These are phyloP conservation scores for Pythium pectinolyticum DNA, from an alignment of 352 stramenopile genomes.

Conservation along the genomic window DNA sequence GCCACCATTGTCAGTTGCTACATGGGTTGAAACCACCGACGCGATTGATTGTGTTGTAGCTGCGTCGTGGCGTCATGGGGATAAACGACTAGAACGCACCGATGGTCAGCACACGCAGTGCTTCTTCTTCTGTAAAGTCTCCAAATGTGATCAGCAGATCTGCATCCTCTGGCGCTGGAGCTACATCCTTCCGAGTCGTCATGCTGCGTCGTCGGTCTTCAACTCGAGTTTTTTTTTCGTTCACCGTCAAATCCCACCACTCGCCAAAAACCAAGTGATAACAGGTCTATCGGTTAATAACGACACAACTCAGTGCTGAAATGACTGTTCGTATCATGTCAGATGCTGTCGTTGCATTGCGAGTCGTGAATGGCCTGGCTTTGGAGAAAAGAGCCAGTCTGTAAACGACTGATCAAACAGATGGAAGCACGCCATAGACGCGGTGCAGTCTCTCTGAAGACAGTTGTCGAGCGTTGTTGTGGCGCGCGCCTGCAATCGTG, in stretches of 20 bases:
- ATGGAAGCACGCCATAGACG: constrained; percentile 1
- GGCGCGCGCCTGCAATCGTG: not conserved
- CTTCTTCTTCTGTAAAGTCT: constrained; percentile 79
- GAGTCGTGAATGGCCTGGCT: not conserved
- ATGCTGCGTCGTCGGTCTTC: constrained; percentile 1
- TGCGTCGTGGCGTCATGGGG: too few relatives aligned
- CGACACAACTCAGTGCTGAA: not conserved
- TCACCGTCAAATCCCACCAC: not conserved
- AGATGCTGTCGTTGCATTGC: not conserved
- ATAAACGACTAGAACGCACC: constrained; percentile 18
- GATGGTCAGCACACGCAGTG: constrained; percentile 28
- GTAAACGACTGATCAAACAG: too few relatives aligned
- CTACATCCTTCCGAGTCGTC: constrained; percentile 29
- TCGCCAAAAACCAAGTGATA: not conserved
- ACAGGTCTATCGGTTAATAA: not conserved
- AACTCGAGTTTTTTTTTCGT: constrained; percentile 1
- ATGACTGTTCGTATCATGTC: constrained; percentile 1
- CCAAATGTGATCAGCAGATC: constrained; percentile 65
- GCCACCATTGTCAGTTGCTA: not conserved
- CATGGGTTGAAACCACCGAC: constrained; percentile 22
- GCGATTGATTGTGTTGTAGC: too few relatives aligned
- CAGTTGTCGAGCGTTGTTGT: not conserved
- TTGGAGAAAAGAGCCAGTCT: constrained; percentile 15
- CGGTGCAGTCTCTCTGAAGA: constrained; percentile 6
- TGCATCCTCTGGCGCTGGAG: constrained; percentile 13